Base-by-base conservation (phyloP, 2,329 filamentous ascomycete genomes). In the Fusarium mexicanum region DNA sequence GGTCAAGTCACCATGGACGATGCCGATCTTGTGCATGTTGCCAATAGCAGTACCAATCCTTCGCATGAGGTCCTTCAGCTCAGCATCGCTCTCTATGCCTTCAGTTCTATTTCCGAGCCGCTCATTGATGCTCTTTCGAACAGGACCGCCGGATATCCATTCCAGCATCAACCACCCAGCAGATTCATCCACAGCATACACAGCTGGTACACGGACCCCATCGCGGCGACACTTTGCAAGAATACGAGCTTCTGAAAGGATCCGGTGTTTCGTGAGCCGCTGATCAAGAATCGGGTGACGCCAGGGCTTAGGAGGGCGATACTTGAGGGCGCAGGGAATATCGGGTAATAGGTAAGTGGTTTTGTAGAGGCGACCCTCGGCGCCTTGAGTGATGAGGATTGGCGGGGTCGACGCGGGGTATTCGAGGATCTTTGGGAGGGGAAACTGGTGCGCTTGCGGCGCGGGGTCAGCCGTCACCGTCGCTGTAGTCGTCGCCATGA, bases 1-100 rank as follows among this genome's bases (percentile, higher is more conserved):
- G 69, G 96, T 99, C 84, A 99, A 84, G 85, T 99, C 96, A 46
- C 96, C 96, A 85, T 99, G 96, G 67, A 98, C 91, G 64, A 98
- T 90, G 22, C 96, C 96, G n/a, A 91, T 88, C 62, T 88, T 89
- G 86, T 99, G 96, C 86, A 99, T 85, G 62, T 82, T 87, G 13
- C 93, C 95, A 22, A 98, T 89, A 5, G 91, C 91, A 10, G 81
- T 79, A 2, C 94, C 95, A 68, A 98, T 91, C 72, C 89, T 87
- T 53, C 86, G 84, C 89, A 98, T 91, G 69, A 98, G 84, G 18
- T 80, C 85, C 51, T 87, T 85, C 22, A 95, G 82, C 40, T 85
- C 85, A 41, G 80, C 81, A 71, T 90, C 87, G n/a, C 85, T 82
- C 69, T 77, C 83, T 62, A 78, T 81, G 38, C 70, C 79, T 66